Conservation (phyloP, 2,329 filamentous ascomycete species). For the Phyllosticta capitalensis region DNA sequence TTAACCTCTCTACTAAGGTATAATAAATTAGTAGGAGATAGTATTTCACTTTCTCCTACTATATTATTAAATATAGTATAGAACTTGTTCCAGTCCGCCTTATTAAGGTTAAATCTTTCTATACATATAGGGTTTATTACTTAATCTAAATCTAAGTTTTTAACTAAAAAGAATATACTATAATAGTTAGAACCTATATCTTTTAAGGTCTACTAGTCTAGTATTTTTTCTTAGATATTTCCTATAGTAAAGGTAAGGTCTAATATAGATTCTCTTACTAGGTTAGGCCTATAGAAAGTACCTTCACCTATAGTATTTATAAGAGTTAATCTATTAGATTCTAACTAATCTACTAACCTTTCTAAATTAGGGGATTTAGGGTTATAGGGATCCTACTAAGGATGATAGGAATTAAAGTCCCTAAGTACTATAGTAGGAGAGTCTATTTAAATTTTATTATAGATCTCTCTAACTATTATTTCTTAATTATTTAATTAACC, state of each 20-base stretch:
- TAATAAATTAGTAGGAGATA: neutral
- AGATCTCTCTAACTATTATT: neutral
- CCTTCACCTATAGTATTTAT: neutral
- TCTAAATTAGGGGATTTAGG: no score
- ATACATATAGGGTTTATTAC: neutral
- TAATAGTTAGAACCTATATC: no score
- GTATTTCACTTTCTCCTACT: neutral
- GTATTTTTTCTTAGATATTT: no score
- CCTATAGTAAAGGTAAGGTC: no score
- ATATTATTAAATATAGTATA: neutral
- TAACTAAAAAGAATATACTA: neutral
- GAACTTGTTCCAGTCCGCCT: neutral
- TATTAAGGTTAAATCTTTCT: neutral
- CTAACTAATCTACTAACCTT: neutral
- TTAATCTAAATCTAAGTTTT: neutral
- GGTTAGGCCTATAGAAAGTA: neutral
- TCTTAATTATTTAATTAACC: no score
- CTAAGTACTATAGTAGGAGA: neutral
- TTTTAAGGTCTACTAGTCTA: no score
- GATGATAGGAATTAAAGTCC: no score
- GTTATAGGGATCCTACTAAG: no score
- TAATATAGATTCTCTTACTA: neutral
- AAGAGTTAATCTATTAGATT: neutral
- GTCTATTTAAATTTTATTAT: neutral
- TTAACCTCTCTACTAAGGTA: neutral